Evolutionary conservation across 805 yeast species (phyloP).

Genomic region (Blastobotrys attinorum): DNA sequence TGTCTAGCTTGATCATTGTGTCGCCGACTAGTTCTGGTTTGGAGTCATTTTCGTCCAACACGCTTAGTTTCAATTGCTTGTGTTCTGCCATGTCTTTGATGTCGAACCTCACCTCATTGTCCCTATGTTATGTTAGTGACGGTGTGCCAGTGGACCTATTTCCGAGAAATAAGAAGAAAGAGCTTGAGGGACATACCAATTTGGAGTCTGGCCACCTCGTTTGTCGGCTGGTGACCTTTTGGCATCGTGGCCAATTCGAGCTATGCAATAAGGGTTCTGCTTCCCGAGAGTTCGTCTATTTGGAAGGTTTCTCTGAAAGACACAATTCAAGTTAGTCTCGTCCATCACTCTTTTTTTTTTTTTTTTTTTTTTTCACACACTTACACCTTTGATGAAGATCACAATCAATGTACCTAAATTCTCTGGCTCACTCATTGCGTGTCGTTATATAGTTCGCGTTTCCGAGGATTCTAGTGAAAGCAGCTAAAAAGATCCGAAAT

Average conservation of each 20-base stretch:
- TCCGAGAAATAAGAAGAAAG: slow-evolving; percentile 53
- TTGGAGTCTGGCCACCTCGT: slow-evolving; percentile 93
- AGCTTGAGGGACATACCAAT: slow-evolving; percentile 68
- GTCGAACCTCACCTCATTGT: slow-evolving; percentile 31
- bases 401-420: slow-evolving; percentile 52
- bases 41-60: slow-evolving; percentile 76
- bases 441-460: no score
- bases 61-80: slow-evolving; percentile 59
- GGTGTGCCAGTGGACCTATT: no score
- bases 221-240: slow-evolving; percentile 68
- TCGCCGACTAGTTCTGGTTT: slow-evolving; percentile 77
- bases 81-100: slow-evolving; percentile 29
- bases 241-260: slow-evolving; percentile 74
- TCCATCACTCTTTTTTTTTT: not conserved
- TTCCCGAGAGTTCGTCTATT: slow-evolving; percentile 82
- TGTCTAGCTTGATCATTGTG: slow-evolving; percentile 66
- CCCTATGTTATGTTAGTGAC: slow-evolving; percentile 24
- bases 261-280: slow-evolving; percentile 84
- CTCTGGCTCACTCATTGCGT: not conserved
- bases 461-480: no score
- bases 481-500: no score
- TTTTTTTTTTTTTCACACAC: slow-evolving; percentile 1
- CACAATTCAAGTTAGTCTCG: no score
- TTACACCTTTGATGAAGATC: slow-evolving; percentile 40
- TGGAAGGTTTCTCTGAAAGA: slow-evolving; percentile 57